Evolutionary conservation across 768 basidiomycete species (phyloP).

Genomic region (Amanita molliuscula): DNA sequence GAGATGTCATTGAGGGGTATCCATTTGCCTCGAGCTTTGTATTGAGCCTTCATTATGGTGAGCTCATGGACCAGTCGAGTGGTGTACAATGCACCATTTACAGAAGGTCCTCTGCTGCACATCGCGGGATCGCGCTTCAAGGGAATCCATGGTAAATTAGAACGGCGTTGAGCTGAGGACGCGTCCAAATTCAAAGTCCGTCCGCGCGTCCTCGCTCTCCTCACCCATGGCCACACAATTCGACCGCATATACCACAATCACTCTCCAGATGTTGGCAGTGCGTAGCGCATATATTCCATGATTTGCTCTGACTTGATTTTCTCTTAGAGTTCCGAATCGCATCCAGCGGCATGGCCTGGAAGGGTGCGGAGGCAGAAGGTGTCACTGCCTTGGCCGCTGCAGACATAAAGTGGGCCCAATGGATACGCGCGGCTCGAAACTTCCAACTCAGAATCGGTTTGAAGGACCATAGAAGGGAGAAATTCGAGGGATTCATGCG

Average conservation of each 20-base stretch:
- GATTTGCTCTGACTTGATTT: conserved; percentile 9
- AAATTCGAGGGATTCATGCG: conserved; percentile 92
- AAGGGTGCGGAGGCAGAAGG: conserved; percentile 63
- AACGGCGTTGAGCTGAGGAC: neutral
- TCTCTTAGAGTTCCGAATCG: conserved; percentile 75
- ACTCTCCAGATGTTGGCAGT: conserved; percentile 74
- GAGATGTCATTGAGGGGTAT: conserved; percentile 80
- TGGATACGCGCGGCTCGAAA: conserved; percentile 90
- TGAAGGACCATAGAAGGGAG: conserved; percentile 68
- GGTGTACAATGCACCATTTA: conserved; percentile 55
- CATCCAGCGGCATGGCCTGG: conserved; percentile 90
- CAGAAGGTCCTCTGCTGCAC: conserved; percentile 81
- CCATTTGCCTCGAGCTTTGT: conserved; percentile 84
- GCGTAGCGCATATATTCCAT: conserved; percentile 24
- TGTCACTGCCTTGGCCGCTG: conserved; percentile 51
- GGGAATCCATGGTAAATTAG: conserved; percentile 30
- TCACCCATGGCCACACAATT: conserved; percentile 61
- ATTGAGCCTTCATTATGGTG: conserved; percentile 62
- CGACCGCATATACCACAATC: conserved; percentile 73
- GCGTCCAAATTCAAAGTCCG: conserved; percentile 26
- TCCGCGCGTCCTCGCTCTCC: conserved; percentile 27
- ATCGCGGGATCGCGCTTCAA: conserved; percentile 53
- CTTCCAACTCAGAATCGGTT: conserved; percentile 79
- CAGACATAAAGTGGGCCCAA: conserved; percentile 79
- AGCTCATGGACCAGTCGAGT: conserved; percentile 1